Evolutionary conservation across 148 eudicot species (phyloP).

Genomic region (Mesembryanthemum crystallinum): DNA sequence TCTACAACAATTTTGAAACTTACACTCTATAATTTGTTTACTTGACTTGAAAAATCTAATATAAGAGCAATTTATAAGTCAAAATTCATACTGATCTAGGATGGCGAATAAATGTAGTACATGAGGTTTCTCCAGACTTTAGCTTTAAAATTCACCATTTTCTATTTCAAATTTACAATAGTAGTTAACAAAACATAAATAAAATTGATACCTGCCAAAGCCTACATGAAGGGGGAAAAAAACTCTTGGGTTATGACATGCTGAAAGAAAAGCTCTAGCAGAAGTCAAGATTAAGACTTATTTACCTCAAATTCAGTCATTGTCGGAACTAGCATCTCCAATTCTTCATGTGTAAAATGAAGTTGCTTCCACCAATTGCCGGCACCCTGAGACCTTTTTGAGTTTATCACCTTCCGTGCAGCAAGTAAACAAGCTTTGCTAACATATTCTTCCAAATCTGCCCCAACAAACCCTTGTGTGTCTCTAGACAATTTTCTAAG

Average conservation of each 20-base stretch:
- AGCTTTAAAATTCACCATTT: not conserved
- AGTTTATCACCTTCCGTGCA: constrained; percentile 51
- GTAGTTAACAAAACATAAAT: not conserved
- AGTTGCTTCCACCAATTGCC: constrained; percentile 58
- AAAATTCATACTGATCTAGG: not conserved
- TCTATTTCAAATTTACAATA: not conserved
- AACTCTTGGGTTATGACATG: too few species aligned
- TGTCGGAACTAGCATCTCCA: constrained; percentile 44
- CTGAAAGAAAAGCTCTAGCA: too few species aligned
- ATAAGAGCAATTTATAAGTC: not conserved
- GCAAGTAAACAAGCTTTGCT: constrained; percentile 66
- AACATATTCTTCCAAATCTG: constrained; percentile 55
- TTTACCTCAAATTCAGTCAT: constrained; percentile 70
- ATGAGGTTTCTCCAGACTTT: not conserved
- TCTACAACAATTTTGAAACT: too few species aligned
- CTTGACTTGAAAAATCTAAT: not conserved
- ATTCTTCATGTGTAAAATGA: constrained; percentile 44
- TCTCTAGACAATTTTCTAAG: constrained; percentile 54
- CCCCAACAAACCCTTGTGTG: constrained; percentile 78
- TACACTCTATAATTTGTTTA: not conserved
- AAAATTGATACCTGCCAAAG: not conserved
- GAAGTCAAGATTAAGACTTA: too few species aligned
- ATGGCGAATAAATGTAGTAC: not conserved
- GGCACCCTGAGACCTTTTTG: constrained; percentile 38
- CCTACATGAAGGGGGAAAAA: not conserved